Evolutionary conservation across 2,329 filamentous ascomycete species (phyloP).

Genomic region (Nemania diffusa): DNA sequence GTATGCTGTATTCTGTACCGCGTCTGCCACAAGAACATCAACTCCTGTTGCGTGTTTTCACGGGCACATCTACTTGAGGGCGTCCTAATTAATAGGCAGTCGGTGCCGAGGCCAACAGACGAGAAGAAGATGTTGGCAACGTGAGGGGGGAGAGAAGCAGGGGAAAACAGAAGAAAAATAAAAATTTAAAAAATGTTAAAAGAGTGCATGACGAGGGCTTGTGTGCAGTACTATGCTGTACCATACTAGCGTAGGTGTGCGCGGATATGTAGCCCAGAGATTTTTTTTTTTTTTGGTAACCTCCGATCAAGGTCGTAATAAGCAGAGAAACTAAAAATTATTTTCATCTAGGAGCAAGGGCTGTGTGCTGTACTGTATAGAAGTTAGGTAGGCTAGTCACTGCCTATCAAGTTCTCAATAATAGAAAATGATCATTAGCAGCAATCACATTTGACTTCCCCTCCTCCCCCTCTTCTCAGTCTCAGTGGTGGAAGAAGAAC

Average conservation of each 20-base stretch:
- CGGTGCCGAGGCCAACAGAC: background rate
- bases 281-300: background rate
- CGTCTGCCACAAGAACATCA: background rate
- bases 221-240: background rate
- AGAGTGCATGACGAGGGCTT: slow-evolving; percentile 19
- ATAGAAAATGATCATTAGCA: background rate
- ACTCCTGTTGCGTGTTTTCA: background rate
- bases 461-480: background rate
- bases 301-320: background rate
- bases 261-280: background rate
- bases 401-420: background rate
- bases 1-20: background rate
- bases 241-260: background rate
- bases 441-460: background rate
- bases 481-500: slow-evolving; percentile 2
- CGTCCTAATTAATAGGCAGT: background rate
- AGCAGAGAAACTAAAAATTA: background rate
- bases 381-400: background rate
- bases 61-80: background rate
- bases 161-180: background rate
- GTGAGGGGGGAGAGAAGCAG: background rate
- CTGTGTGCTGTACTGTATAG: no score
- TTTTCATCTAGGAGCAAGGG: background rate
- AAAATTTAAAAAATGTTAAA: background rate
- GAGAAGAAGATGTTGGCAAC: background rate